Evolutionary conservation across 805 yeast genomes (phyloP), one percentile per base, ranked within the genome.

Genomic region (Candida qinlingensis): DNA sequence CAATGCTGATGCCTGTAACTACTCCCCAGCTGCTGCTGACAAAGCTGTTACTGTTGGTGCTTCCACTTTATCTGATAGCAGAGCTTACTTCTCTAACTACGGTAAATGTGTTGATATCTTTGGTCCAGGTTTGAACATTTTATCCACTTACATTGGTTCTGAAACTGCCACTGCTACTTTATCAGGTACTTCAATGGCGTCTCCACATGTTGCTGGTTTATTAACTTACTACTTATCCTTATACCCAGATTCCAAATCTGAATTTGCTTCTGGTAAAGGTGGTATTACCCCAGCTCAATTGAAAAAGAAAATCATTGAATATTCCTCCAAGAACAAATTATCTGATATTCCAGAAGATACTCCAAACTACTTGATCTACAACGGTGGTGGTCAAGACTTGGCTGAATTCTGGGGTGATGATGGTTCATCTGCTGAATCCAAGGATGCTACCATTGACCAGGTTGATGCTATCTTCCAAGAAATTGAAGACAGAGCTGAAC

Each of bases 181-280:
- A 65, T 86, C 96, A 37, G 99, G 99, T 70, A 92, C 97, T 9
- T 92, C 98, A 12, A 92, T 92, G 99, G 97, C 98, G 26, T 86
- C 97, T 37, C 98, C 99, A 41, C 97, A 90, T 64, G 91, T 91
- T 58, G 84, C 90, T 51, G 99, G 99, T 59, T 76, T 92, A 66
- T 80, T 90, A 62, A 79, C 96, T 7, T 92, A 92, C 76, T 92
- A 80, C 72, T 73, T 91, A 65, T 85, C 96, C 6, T 78, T 90
- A 68, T 88, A 86, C 71, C 96, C 96, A 56, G 85, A 78, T 41
- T 66, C 81, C 11, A 79, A 75, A 43, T 83, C 90, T 45, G 80
- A 79, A 63, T 86, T 77, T 64, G 74, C 78, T 54, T 68, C 72
- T 48, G 74, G 82, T 27, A 77, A 76, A 42, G 66, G 65, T 37